These are phyloP conservation scores for Postia placenta DNA, from an alignment of 768 basidiomycete genomes.

Conservation along the genomic window DNA sequence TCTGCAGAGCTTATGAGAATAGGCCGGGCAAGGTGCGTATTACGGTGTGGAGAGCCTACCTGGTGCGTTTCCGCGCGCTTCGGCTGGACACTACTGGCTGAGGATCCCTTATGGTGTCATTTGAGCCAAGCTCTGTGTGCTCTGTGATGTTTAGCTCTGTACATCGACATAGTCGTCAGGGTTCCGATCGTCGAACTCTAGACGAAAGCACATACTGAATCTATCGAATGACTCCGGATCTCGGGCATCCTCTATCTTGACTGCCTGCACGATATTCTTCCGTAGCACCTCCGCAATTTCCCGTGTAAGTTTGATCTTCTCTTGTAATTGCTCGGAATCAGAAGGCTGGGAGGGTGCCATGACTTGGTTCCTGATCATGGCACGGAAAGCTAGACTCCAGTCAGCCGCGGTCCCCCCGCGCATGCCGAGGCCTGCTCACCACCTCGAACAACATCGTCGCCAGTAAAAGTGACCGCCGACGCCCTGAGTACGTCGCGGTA, in stretches of 20 bases:
- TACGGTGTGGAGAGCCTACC: constrained; percentile 9
- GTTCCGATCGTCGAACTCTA: too few species aligned
- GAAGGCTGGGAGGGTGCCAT: constrained; percentile 33
- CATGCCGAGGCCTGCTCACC: constrained; percentile 14
- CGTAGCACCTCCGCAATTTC: constrained; percentile 74
- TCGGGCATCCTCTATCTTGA: constrained; percentile 34
- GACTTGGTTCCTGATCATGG: constrained; percentile 61
- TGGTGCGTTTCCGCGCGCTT: constrained; percentile 34
- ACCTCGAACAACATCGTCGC: constrained; percentile 29
- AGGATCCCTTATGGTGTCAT: constrained; percentile 68
- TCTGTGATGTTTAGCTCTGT: constrained; percentile 67
- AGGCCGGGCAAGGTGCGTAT: not conserved
- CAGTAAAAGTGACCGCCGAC: constrained; percentile 59
- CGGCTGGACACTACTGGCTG: constrained; percentile 41
- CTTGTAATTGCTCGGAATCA: constrained; percentile 43
- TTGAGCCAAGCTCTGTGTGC: constrained; percentile 84
- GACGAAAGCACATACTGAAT: constrained; percentile 51
- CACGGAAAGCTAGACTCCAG: constrained; percentile 53
- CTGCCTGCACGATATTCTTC: constrained; percentile 83
- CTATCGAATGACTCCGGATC: constrained; percentile 34
- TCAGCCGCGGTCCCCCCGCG: not conserved
- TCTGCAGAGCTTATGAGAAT: constrained; percentile 4
- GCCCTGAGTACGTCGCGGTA: constrained; percentile 71
- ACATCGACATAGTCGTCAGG: too few species aligned
- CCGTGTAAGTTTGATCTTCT: constrained; percentile 50